Evolutionary conservation across 257 asterid species (phyloP).

Genomic region (Solanum bulbocastanum): DNA sequence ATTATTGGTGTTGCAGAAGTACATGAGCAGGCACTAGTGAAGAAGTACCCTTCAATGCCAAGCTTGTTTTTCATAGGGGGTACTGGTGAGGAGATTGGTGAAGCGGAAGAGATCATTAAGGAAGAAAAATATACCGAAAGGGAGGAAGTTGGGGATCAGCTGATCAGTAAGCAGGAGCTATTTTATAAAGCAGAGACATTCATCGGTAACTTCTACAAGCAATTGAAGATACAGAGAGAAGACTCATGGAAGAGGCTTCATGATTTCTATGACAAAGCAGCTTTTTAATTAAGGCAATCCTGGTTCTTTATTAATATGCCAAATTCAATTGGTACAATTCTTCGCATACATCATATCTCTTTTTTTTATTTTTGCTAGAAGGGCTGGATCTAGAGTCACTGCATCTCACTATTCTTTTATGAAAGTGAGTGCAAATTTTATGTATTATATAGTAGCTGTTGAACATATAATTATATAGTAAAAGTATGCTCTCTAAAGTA

Average conservation of each 20-base stretch:
- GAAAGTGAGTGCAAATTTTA: neutral
- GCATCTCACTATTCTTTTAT: neutral
- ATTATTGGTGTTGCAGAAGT: neutral
- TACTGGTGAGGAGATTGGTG: neutral
- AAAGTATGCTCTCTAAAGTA: neutral
- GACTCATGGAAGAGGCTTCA: conserved; percentile 36
- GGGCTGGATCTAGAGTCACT: neutral
- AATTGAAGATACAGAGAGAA: conserved; percentile 59
- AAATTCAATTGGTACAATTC: neutral
- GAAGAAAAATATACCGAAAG: conserved; percentile 3
- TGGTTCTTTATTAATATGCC: neutral
- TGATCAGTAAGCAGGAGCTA: conserved; percentile 32
- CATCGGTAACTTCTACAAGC: conserved; percentile 50
- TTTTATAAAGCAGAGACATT: conserved; percentile 49
- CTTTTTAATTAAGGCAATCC: neutral
- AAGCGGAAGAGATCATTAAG: neutral
- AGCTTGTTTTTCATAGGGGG: conserved; percentile 37
- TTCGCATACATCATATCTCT: neutral
- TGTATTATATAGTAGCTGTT: neutral
- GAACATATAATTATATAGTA: neutral
- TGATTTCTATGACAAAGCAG: conserved; percentile 13
- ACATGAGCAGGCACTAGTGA: neutral
- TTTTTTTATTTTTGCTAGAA: neutral
- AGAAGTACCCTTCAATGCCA: conserved; percentile 19
- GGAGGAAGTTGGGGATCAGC: conserved; percentile 8